Evolutionary conservation across 1,284 basidiomycete genomes (phyloP).

Genomic region (Phaffia rhodozyma): DNA sequence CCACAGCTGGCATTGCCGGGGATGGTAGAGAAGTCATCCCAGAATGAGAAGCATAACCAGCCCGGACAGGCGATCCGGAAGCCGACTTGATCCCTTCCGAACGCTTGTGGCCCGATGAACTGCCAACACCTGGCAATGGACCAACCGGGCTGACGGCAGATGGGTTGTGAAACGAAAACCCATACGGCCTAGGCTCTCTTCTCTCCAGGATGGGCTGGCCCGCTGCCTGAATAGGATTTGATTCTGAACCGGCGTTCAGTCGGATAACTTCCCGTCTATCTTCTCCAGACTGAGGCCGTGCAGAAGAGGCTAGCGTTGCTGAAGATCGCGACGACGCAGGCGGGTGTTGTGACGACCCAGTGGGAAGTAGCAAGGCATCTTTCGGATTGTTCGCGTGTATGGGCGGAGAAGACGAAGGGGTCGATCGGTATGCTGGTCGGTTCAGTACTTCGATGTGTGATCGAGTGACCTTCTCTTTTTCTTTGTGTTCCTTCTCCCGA

Average conservation of each 20-base stretch:
- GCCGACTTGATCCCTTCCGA: background rate
- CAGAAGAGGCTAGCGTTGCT: too few relatives aligned
- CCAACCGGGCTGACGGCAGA: background rate
- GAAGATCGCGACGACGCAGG: background rate
- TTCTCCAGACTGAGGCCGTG: too few relatives aligned
- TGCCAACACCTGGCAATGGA: background rate
- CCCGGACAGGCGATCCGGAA: background rate
- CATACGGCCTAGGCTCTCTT: constrained; percentile 11
- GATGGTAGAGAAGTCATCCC: background rate
- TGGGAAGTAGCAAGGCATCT: background rate
- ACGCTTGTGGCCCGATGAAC: background rate
- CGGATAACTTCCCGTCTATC: too few relatives aligned
- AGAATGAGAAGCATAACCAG: background rate
- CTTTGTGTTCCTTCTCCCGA: background rate
- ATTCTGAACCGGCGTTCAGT: too few relatives aligned
- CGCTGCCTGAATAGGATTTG: background rate
- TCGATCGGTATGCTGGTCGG: constrained; percentile 4
- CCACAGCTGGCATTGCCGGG: background rate
- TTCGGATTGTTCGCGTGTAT: background rate
- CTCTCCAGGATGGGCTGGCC: constrained; percentile 1
- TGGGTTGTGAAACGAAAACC: constrained; percentile 5
- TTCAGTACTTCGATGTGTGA: constrained; percentile 18
- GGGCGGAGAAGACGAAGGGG: background rate
- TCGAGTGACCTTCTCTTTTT: background rate
- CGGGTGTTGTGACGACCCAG: background rate